These are phyloP conservation scores for Daldinia sp. DNA, from an alignment of 2,329 filamentous ascomycete species.

Conservation along the genomic window DNA sequence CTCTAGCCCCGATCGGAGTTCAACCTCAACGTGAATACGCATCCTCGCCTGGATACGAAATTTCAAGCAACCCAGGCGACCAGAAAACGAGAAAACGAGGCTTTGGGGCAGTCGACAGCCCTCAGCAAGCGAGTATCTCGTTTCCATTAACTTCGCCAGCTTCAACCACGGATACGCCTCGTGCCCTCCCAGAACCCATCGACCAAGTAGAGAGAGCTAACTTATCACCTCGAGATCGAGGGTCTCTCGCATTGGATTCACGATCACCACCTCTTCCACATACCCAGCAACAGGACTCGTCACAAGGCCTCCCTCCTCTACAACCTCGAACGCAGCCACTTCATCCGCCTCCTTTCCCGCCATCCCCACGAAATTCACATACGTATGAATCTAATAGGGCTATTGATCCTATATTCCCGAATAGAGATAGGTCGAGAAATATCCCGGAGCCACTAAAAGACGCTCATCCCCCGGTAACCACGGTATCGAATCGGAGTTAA, in stretches of 20 bases:
- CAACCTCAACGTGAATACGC: constrained; percentile 51
- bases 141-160: constrained; percentile 50
- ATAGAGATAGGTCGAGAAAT: constrained; percentile 50
- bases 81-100: constrained; percentile 48
- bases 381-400: constrained; percentile 47
- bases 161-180: constrained; percentile 49
- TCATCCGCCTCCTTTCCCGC: constrained; percentile 43
- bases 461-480: constrained; percentile 46
- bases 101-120: constrained; percentile 46
- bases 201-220: constrained; percentile 50
- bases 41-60: constrained; percentile 52
- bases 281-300: constrained; percentile 45
- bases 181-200: constrained; percentile 49
- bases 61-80: constrained; percentile 46
- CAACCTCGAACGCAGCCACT: constrained; percentile 46
- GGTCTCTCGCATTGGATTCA: constrained; percentile 41
- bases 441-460: constrained; percentile 49
- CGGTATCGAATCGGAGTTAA: constrained; percentile 48
- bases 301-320: constrained; percentile 44
- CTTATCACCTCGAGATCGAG: constrained; percentile 49
- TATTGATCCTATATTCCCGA: constrained; percentile 52
- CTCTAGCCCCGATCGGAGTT: constrained; percentile 41
- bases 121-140: constrained; percentile 43
- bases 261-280: constrained; percentile 49
- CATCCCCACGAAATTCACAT: constrained; percentile 42